Evolutionary conservation across 495 filamentous ascomycete genomes (phyloP), one percentile per base, ranked within the genome.

Genomic region (Penicillium turbatum): DNA sequence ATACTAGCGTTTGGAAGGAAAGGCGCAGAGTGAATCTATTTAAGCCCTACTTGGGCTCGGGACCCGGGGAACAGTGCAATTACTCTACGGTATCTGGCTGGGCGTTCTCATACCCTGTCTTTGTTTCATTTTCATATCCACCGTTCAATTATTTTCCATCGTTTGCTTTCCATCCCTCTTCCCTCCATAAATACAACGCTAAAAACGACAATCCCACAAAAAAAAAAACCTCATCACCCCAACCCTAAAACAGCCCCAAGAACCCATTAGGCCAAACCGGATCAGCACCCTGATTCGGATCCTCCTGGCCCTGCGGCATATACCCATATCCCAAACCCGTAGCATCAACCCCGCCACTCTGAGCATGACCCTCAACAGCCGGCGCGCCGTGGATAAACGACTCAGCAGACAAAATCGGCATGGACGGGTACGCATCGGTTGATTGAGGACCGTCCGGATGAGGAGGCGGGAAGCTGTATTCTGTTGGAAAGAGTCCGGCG

Each of bases 401-500:
- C 19, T 67, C 61, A 9, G 61, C 54, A 13, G 51, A 55, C 11
- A 62, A 38, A 24, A 60, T 54, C 35, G 56, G 55, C 51, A 65
- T 43, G 3, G 53, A 39, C 6, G 52, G 32, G 26, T 51, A 29
- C 12, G 29, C 1, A 27, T 35, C 49, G 2, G 6, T 12, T 5
- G 41, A 6, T 17, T 49, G 47, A 19, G 24, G 13, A 13, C 15
- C 15, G n/a, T 19, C 34, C 31, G 21, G 34, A 42, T 8, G 36
- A 40, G 46, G 51, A 39, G 29, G 40, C 44, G 39, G 54, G 34
- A 15, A 45, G 13, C 8, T 47, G 43, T 48, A 48, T 43, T 61
- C 48, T 17, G 45, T 31, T 0, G 66, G 62, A 41, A 69, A 66
- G n/a, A 73, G 60, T 12, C 62, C 64, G 17, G 56, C 47, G 39